Conservation (phyloP, 2,329 filamentous ascomycete species). For the Trichophyton equinum region DNA sequence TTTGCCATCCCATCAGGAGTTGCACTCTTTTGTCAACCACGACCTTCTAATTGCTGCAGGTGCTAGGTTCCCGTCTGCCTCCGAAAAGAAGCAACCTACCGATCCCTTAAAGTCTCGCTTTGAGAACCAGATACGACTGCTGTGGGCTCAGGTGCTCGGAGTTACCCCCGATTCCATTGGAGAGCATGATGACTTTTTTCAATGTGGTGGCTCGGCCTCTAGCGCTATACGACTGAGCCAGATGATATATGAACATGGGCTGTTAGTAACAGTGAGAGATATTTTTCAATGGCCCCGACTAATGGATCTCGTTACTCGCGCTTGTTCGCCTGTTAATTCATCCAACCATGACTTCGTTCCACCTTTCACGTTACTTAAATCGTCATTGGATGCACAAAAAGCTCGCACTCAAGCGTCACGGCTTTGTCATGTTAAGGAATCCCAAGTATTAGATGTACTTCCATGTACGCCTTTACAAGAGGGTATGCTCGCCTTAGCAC, state of each 20-base stretch:
- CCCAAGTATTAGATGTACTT: slow-evolving; percentile 20
- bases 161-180: neutral
- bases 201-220: slow-evolving; percentile 28
- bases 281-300: slow-evolving; percentile 17
- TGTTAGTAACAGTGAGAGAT: slow-evolving; percentile 5
- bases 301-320: slow-evolving; percentile 20
- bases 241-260: neutral
- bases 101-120: neutral
- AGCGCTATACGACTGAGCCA: slow-evolving; percentile 21
- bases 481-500: slow-evolving; percentile 27
- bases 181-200: slow-evolving; percentile 7
- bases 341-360: neutral
- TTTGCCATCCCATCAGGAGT: neutral
- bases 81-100: neutral
- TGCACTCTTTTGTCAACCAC: neutral
- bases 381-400: neutral
- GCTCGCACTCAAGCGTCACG: neutral
- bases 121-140: neutral
- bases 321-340: slow-evolving; percentile 1
- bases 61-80: neutral
- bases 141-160: neutral
- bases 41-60: neutral
- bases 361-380: neutral
- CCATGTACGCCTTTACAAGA: slow-evolving; percentile 30
- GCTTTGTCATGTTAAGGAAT: neutral